These are phyloP conservation scores for Infundibulicybe gibba DNA, from an alignment of 768 basidiomycete genomes.

Conservation along the genomic window DNA sequence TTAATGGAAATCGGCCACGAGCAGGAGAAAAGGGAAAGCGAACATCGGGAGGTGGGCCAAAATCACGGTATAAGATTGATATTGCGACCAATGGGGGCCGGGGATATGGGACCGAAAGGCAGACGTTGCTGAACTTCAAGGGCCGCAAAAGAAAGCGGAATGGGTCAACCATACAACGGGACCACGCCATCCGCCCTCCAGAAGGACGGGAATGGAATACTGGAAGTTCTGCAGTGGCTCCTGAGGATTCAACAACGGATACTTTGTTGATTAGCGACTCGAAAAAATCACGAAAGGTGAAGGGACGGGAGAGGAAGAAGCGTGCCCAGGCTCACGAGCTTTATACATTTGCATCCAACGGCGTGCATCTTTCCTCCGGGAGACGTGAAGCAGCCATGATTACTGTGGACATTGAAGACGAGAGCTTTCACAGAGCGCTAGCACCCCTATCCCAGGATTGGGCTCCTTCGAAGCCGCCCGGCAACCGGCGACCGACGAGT, in stretches of 20 bases:
- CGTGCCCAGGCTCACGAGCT: conserved; percentile 22
- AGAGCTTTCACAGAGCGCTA: conserved; percentile 35
- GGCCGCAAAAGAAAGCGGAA: conserved; percentile 5
- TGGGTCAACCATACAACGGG: neutral
- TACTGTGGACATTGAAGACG: conserved; percentile 42
- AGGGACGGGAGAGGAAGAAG: conserved; percentile 22
- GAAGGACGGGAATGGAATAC: conserved; percentile 2
- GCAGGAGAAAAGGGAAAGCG: conserved; percentile 8
- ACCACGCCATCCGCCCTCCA: neutral
- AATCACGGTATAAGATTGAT: conserved; percentile 25
- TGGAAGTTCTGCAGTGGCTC: conserved; percentile 10
- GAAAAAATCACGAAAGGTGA: conserved; percentile 18
- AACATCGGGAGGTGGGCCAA: neutral
- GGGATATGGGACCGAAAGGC: conserved; percentile 27
- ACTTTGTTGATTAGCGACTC: neutral
- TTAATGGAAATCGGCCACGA: conserved; percentile 14
- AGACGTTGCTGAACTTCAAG: conserved; percentile 34
- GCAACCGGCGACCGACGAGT: conserved; percentile 1
- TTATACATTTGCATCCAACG: conserved; percentile 35
- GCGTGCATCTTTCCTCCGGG: conserved; percentile 34
- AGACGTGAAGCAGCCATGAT: conserved; percentile 24
- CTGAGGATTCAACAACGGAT: too few species aligned
- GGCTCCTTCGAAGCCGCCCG: conserved; percentile 12
- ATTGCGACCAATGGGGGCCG: conserved; percentile 34
- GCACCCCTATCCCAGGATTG: conserved; percentile 23